A percentile compares a stretch with the other conserved stretches of the same genome.
Evolutionary conservation across 805 yeast genomes (phyloP).

Genomic region (Yamadazyma endophytica): DNA sequence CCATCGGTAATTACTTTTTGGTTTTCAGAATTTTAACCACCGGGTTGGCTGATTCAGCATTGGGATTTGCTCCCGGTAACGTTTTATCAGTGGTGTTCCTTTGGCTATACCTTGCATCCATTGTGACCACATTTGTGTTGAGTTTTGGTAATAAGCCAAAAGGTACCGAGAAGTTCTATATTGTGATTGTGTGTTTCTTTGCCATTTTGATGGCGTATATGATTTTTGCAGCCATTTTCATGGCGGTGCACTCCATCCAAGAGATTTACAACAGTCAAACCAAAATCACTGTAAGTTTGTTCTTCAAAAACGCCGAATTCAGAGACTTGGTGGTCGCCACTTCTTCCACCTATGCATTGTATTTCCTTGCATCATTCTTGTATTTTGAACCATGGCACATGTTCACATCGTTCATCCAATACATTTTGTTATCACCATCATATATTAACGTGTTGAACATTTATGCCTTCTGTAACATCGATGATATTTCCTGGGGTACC

Average conservation of each 20-base stretch:
- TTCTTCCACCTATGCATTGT: slow-evolving; percentile 57
- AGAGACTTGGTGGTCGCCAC: slow-evolving; percentile 55
- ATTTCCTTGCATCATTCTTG: slow-evolving; percentile 53
- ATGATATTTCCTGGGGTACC: slow-evolving; percentile 75
- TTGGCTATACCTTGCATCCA: slow-evolving; percentile 54
- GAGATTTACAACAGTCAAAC: slow-evolving; percentile 24
- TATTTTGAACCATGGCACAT: slow-evolving; percentile 68
- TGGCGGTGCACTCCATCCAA: slow-evolving; percentile 51
- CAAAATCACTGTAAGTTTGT: slow-evolving; percentile 39
- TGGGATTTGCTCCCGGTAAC: slow-evolving; percentile 44
- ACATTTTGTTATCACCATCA: slow-evolving; percentile 49
- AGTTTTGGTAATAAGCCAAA: slow-evolving; percentile 65
- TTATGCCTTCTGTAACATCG: slow-evolving; percentile 68
- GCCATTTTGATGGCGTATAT: slow-evolving; percentile 60
- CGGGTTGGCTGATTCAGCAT: slow-evolving; percentile 32
- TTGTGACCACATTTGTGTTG: slow-evolving; percentile 56
- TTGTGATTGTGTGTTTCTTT: slow-evolving; percentile 50
- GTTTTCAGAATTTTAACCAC: slow-evolving; percentile 63
- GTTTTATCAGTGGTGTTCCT: slow-evolving; percentile 48
- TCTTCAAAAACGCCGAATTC: slow-evolving; percentile 44
- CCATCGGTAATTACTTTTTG: slow-evolving; percentile 57
- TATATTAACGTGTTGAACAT: slow-evolving; percentile 56
- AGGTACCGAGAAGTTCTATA: slow-evolving; percentile 53
- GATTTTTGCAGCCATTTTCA: slow-evolving; percentile 53
- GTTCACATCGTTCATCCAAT: slow-evolving; percentile 51